phyloP scores from a whole-genome alignment of 2,329 filamentous ascomycete species.

The Cytospora mali region DNA sequence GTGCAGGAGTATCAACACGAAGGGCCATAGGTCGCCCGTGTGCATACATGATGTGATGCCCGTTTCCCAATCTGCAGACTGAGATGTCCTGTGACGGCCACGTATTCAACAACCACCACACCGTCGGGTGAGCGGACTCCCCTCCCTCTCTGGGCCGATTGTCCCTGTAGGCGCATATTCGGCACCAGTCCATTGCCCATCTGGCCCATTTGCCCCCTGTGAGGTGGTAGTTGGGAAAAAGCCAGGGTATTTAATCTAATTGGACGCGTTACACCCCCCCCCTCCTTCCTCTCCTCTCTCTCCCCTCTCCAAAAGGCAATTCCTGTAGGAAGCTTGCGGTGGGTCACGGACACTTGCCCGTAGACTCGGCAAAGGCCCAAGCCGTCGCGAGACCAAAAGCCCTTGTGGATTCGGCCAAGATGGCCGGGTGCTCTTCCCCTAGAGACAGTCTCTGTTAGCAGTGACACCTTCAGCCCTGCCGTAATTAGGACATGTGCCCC shows the following conservation, averaged over 20 bases:
- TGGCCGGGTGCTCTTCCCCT: conserved; percentile 2
- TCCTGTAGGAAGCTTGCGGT: neutral
- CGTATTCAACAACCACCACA: neutral
- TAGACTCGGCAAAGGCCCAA: conserved; percentile 22
- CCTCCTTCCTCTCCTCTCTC: neutral
- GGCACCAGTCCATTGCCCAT: no score
- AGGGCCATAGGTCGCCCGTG: neutral
- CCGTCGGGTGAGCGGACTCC: neutral
- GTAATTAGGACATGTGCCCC: conserved; percentile 16
- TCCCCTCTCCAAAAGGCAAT: neutral
- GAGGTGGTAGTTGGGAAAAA: neutral
- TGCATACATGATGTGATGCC: neutral
- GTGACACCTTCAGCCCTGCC: conserved; percentile 23
- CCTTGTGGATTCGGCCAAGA: neutral
- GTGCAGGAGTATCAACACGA: no score
- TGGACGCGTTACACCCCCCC: neutral
- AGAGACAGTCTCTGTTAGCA: conserved; percentile 12
- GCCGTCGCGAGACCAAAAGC: conserved; percentile 1
- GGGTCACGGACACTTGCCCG: conserved; percentile 20
- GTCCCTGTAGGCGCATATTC: no score
- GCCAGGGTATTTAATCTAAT: neutral
- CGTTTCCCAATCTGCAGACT: neutral
- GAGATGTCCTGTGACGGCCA: neutral
- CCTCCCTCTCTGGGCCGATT: neutral
- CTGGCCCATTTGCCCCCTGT: no score